Evolutionary conservation across 306 rosid species (phyloP), one percentile per base, ranked within the genome.

Genomic region (Quercus cerris): DNA sequence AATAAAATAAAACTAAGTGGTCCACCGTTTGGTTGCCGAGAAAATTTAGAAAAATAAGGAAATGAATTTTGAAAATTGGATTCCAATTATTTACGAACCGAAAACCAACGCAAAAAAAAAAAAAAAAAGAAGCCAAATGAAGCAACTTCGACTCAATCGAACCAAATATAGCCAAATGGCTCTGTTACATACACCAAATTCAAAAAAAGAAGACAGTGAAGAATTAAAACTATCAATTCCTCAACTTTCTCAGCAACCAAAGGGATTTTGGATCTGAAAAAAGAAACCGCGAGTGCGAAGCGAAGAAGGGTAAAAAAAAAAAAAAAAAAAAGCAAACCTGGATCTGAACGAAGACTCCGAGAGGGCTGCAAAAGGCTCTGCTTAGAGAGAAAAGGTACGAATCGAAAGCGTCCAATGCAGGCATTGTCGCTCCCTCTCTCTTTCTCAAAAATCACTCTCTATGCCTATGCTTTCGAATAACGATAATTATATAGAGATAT

Each of bases 301-400:
- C 67, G 57, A 22, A 38, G 27, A 2, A 25, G 18, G 46, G 46
- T 41, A 41, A 0, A 2, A 8, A 41, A 7, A 38, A 6, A 38
- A 7, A 19, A 56, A 38, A n/a, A 62, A 71, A 82, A 15, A 49
- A 28, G 28, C 56, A 63, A 81, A 95, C 99, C 99, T 95, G 99
- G 76, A 86, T 84, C 94, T 91, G 99, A 81, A 89, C 0, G 76
- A 90, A 93, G 67, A 93, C 66, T 13, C 90, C 94, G 1, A 86
- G 8, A 9, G 97, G 97, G 71, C 83, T 73, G 56, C 87, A 85
- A 13, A 90, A 80, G 1, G 75, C 14, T 41, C 56, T 75, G 90
- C 87, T 77, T 73, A 91, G 92, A 82, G 88, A 88, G 89, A 95
- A 90, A 86, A 95, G 91, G 66, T 88, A 75, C 73, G 81, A 83